phyloP scores from a whole-genome alignment of 176 grass and related monocot genomes.

The Secale cereale region DNA sequence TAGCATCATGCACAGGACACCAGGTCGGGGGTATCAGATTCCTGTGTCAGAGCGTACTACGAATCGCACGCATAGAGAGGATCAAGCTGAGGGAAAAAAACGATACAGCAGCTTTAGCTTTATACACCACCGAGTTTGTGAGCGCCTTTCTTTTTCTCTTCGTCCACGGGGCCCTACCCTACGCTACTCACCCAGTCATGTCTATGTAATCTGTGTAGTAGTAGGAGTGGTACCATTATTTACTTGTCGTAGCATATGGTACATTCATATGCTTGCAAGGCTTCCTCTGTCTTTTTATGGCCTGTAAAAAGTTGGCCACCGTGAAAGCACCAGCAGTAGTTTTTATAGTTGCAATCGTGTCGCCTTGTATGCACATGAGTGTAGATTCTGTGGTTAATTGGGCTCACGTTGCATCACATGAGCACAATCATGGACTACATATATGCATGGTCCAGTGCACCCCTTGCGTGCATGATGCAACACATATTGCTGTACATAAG shows the following conservation, averaged over 20 bases:
- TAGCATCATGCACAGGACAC: constrained; percentile 18
- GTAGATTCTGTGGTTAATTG: constrained; percentile 27
- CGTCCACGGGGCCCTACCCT: not conserved
- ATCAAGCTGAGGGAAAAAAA: constrained; percentile 23
- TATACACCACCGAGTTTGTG: constrained; percentile 19
- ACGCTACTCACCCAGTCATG: not conserved
- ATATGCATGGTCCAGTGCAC: constrained; percentile 14
- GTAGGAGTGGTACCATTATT: not conserved
- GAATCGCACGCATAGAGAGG: constrained; percentile 48
- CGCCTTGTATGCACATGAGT: not conserved
- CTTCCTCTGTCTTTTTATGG: constrained; percentile 2
- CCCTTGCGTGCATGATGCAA: constrained; percentile 13
- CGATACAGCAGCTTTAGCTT: constrained; percentile 51
- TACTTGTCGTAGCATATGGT: not conserved
- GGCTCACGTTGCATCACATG: constrained; percentile 68
- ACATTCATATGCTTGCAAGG: not conserved
- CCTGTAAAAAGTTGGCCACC: not conserved
- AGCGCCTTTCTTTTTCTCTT: not conserved
- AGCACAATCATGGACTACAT: constrained; percentile 49
- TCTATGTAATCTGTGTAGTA: not conserved
- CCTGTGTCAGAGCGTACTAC: constrained; percentile 55
- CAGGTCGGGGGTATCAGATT: constrained; percentile 63
- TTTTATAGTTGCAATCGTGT: not conserved
- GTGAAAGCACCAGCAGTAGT: constrained; percentile 5
- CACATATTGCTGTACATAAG: not conserved